phyloP scores from a whole-genome alignment of 495 filamentous ascomycete genomes.

The Penicillium flavigenum region DNA sequence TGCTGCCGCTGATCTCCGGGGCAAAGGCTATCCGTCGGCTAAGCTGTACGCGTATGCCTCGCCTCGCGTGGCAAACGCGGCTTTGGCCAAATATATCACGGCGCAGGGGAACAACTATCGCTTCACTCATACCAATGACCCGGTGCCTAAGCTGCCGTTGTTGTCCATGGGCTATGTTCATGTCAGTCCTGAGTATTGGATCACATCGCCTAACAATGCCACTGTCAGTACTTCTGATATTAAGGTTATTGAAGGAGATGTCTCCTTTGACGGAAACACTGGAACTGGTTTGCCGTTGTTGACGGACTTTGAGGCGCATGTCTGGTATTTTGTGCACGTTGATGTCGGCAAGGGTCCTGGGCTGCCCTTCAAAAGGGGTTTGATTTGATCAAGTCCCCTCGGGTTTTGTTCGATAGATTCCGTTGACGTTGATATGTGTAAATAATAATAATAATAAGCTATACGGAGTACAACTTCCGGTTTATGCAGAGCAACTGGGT shows the following conservation, averaged over 20 bases:
- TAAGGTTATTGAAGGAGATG: slow-evolving; percentile 29
- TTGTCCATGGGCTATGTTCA: slow-evolving; percentile 56
- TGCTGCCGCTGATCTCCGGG: slow-evolving; percentile 56
- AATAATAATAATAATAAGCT: neutral
- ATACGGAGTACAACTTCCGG: neutral
- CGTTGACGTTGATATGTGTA: neutral
- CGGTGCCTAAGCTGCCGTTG: slow-evolving; percentile 62
- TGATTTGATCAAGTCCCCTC: neutral
- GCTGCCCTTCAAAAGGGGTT: slow-evolving; percentile 18
- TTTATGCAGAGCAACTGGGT: neutral
- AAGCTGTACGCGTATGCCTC: slow-evolving; percentile 65
- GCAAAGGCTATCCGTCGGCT: slow-evolving; percentile 33
- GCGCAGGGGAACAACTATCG: slow-evolving; percentile 57
- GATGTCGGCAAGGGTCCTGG: slow-evolving; percentile 30
- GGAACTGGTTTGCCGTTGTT: slow-evolving; percentile 29
- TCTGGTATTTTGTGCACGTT: slow-evolving; percentile 46
- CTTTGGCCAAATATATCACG: slow-evolving; percentile 54
- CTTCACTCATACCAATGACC: slow-evolving; percentile 64
- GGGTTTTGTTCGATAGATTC: neutral
- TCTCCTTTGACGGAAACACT: slow-evolving; percentile 45
- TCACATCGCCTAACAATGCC: slow-evolving; percentile 36
- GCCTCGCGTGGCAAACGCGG: slow-evolving; percentile 59
- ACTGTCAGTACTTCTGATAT: slow-evolving; percentile 38
- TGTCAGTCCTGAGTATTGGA: slow-evolving; percentile 63
- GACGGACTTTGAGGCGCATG: slow-evolving; percentile 35